A percentile compares a stretch with the other conserved stretches of the same genome.
Conservation (phyloP, 768 basidiomycete species). For the Leccinum variicolor region DNA sequence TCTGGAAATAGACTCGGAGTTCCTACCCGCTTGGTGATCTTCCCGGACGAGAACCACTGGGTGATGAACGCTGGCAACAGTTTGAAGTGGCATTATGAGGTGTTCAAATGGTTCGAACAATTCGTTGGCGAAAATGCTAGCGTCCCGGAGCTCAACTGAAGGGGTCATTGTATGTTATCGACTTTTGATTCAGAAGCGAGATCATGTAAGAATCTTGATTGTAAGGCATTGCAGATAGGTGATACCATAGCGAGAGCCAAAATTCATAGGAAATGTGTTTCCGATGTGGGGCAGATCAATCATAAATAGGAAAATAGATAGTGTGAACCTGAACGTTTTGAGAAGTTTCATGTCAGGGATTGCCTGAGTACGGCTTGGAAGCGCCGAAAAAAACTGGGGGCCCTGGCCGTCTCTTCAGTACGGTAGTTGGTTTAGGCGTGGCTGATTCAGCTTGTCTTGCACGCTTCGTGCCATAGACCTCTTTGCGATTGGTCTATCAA, state of each 20-base stretch:
- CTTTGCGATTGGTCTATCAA: conserved; percentile 40
- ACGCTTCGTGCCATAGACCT: conserved; percentile 32
- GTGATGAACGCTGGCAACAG: conserved; percentile 79
- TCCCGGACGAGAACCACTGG: conserved; percentile 95
- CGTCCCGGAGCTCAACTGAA: conserved; percentile 12
- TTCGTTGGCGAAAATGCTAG: conserved; percentile 45
- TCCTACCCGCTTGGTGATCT: conserved; percentile 75
- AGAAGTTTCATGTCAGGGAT: too few species aligned
- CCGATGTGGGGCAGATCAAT: neutral
- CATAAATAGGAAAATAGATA: conserved; percentile 15
- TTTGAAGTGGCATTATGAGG: conserved; percentile 94
- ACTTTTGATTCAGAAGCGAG: neutral
- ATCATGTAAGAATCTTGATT: neutral
- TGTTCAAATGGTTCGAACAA: conserved; percentile 85
- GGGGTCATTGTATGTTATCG: neutral
- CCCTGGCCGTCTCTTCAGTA: conserved; percentile 23
- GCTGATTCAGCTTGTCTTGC: conserved; percentile 8
- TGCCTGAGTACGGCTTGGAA: too few species aligned
- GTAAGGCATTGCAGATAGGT: conserved; percentile 4
- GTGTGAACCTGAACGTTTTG: neutral
- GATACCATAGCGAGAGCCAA: conserved; percentile 1
- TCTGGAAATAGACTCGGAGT: conserved; percentile 51
- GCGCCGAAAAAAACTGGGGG: too few species aligned
- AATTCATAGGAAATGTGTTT: conserved; percentile 6
- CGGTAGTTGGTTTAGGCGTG: conserved; percentile 1